These are phyloP conservation scores for Nidula niveotomentosa DNA, from an alignment of 1,284 basidiomycete species.

Conservation along the genomic window DNA sequence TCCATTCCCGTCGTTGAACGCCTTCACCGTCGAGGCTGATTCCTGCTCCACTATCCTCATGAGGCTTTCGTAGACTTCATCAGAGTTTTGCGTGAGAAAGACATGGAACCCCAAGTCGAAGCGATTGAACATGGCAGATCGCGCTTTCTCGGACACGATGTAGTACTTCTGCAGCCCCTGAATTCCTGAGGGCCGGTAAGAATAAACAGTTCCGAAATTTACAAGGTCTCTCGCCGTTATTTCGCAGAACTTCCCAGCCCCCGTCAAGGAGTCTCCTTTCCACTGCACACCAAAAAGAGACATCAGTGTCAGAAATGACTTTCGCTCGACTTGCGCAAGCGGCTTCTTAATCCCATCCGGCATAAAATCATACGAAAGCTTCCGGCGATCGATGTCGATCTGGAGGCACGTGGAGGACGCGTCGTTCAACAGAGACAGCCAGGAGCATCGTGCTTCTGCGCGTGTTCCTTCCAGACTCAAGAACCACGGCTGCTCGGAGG, in stretches of 20 bases:
- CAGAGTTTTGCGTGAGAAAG: conserved; percentile 1
- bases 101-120: conserved; percentile 7
- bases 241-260: conserved; percentile 6
- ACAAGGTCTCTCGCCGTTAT: conserved; percentile 3
- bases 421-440: conserved; percentile 7
- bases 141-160: conserved; percentile 6
- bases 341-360: conserved; percentile 8
- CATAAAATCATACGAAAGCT: conserved; percentile 9
- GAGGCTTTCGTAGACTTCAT: conserved; percentile 1
- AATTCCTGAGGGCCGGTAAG: conserved; percentile 1
- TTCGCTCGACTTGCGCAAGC: conserved; percentile 7
- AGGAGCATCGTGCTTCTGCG: conserved; percentile 6
- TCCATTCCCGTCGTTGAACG: background rate
- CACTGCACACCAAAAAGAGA: conserved; percentile 6
- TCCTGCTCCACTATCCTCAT: background rate
- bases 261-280: conserved; percentile 2
- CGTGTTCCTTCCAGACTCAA: conserved; percentile 3
- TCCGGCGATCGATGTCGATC: conserved; percentile 3
- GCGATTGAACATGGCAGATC: conserved; percentile 7
- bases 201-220: conserved; percentile 6
- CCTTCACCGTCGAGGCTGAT: background rate
- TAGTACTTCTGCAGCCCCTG: background rate
- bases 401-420: background rate
- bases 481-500: conserved; percentile 6
- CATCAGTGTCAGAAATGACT: conserved; percentile 8